Evolutionary conservation across 177 flowering plant genomes (phyloP).

Genomic region (Vitis hybrid): DNA sequence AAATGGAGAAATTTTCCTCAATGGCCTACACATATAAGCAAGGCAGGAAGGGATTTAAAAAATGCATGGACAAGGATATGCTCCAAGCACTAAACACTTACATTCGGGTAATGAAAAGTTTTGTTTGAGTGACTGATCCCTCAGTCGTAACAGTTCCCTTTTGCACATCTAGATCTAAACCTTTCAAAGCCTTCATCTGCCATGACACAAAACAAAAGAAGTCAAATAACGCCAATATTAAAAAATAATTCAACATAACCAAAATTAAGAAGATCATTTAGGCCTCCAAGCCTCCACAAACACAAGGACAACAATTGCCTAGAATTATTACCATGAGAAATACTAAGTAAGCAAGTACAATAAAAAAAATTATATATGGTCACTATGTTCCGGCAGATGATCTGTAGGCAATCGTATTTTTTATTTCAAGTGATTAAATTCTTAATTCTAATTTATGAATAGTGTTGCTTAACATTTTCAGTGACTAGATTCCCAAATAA

Average conservation of each 20-base stretch:
- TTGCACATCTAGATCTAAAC: conserved; percentile 76
- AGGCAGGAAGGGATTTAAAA: not conserved
- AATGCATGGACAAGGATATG: not conserved
- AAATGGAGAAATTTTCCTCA: no score
- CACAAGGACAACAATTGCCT: not conserved
- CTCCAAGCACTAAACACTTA: conserved; percentile 31
- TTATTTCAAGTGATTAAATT: no score
- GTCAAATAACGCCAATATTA: not conserved
- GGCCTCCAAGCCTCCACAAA: not conserved
- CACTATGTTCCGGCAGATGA: no score
- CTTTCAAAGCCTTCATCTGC: conserved; percentile 91
- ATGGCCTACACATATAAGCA: not conserved
- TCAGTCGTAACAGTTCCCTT: conserved; percentile 86
- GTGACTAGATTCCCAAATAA: no score
- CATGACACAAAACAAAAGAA: conserved; percentile 10
- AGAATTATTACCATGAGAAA: no score
- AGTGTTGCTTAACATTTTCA: no score
- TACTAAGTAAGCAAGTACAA: no score
- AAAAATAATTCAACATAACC: not conserved
- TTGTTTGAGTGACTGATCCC: conserved; percentile 66
- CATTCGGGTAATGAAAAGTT: conserved; percentile 66
- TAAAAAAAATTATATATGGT: no score
- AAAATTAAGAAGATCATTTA: not conserved
- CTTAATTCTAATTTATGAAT: no score
- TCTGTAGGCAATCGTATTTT: no score